phyloP scores from a whole-genome alignment of 495 filamentous ascomycete genomes.

The Neohortaea acidophila region DNA sequence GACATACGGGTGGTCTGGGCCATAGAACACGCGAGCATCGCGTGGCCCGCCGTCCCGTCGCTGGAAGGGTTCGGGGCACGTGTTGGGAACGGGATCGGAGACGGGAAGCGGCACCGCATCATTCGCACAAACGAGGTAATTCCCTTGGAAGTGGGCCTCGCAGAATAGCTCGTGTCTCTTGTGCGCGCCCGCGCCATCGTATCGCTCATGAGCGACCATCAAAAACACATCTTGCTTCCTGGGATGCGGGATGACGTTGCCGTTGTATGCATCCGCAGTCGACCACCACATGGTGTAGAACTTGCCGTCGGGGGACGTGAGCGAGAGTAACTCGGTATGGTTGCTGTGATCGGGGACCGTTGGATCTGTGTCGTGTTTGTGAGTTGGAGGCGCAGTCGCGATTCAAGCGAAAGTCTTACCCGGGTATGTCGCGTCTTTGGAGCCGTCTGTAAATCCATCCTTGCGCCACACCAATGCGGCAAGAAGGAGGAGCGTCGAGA shows the following conservation, averaged over 20 bases:
- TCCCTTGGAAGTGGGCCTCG: slow-evolving; percentile 29
- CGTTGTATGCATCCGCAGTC: slow-evolving; percentile 29
- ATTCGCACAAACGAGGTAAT: slow-evolving; percentile 27
- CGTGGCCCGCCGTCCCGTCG: slow-evolving; percentile 33
- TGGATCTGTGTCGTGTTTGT: no score
- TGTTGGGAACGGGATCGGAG: slow-evolving; percentile 27
- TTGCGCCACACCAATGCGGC: no score
- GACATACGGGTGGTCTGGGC: slow-evolving; percentile 30
- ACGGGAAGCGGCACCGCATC: slow-evolving; percentile 29
- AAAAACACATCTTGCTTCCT: slow-evolving; percentile 29
- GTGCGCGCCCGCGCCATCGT: no score
- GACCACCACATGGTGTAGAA: background rate
- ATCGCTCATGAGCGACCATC: slow-evolving; percentile 30
- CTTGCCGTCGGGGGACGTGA: background rate
- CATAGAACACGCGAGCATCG: slow-evolving; percentile 40
- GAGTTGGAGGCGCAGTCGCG: no score
- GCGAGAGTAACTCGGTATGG: background rate
- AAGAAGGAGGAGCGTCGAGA: no score
- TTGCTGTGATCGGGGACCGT: background rate
- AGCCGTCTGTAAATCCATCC: no score
- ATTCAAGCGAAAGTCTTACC: no score
- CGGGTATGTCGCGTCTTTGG: no score
- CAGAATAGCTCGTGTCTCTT: slow-evolving; percentile 34
- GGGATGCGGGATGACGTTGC: slow-evolving; percentile 40
- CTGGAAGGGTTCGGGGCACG: slow-evolving; percentile 29